Percentiles rank a stretch among this genome's conserved stretches.
Conservation (phyloP, 2,329 filamentous ascomycete genomes). For the Aspergillus hortae region DNA sequence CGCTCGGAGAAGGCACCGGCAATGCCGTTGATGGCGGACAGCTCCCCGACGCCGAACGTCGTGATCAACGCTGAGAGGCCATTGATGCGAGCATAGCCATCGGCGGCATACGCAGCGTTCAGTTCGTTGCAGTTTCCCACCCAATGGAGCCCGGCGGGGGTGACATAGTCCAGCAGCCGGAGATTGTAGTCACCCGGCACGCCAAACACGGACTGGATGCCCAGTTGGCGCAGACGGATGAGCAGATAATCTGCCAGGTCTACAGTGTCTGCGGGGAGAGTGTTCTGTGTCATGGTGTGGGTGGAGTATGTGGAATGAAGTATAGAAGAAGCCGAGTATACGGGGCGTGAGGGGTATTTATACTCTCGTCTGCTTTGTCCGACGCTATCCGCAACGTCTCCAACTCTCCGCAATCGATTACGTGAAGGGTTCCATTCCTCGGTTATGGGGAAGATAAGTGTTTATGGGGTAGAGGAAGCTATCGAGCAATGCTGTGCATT, state of each 20-base stretch:
- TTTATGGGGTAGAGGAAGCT: too few species aligned
- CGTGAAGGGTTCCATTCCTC: too few species aligned
- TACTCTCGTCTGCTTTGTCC: too few species aligned
- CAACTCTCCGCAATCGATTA: too few species aligned
- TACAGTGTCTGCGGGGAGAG: too few species aligned
- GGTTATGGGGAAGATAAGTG: too few species aligned
- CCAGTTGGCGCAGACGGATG: constrained; percentile 59
- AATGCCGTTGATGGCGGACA: constrained; percentile 68
- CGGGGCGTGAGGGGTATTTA: too few species aligned
- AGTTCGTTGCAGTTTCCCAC: constrained; percentile 68
- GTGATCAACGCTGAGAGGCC: constrained; percentile 24
- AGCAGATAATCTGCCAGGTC: constrained; percentile 55
- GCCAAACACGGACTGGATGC: constrained; percentile 63
- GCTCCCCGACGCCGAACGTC: constrained; percentile 57
- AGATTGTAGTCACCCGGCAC: constrained; percentile 69
- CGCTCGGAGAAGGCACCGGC: constrained; percentile 71
- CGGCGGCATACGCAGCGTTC: constrained; percentile 55
- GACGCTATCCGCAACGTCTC: too few species aligned
- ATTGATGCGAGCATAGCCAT: constrained; percentile 31
- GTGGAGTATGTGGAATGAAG: too few species aligned
- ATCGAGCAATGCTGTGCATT: too few species aligned
- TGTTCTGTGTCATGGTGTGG: too few species aligned
- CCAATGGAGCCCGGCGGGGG: constrained; percentile 58
- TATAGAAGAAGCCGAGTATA: too few species aligned
- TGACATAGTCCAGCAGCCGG: constrained; percentile 63